Evolutionary conservation across 2,329 filamentous ascomycete genomes (phyloP), one percentile per base, ranked within the genome.

Genomic region (Gyromitra esculenta): DNA sequence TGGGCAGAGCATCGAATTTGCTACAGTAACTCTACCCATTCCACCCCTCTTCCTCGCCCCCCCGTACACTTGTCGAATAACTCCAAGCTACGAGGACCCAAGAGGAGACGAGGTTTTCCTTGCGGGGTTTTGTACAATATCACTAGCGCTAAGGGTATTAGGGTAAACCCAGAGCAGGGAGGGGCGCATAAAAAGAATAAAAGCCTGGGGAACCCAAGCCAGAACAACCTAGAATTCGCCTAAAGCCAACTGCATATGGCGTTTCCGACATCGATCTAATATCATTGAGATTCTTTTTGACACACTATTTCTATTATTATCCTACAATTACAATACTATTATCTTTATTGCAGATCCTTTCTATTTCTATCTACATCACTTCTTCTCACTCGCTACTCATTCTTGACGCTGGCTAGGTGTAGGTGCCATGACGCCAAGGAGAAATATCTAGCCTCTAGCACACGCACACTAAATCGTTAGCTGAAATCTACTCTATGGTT

Each of bases 41-140:
- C 37, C 18, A 62, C 2, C 56, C 37, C 21, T 8, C n/a, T n/a
- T 39, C 56, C 4, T 31, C 35, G 15, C 15, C 37, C 6, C n/a
- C n/a, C 57, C 57, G n/a, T 37, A 59, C 35, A 59, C 35, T 18
- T 48, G 60, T 35, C 13, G 43, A 50, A 6, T 1, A 21, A 21
- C 18, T 21, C 18, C 18, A 21, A 21, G 18, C 18, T 31, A 5
- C 13, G 18, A n/a, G 9, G 21, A 41, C 37, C 13, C 15, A 18
- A 60, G 37, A 41, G 57, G 13, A 25, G 57, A 41, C 3, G 39
- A 63, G 18, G 35, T 60, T 60, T 13, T 11, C 37, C 6, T 11
- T 54, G 59, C 59, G 59, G 60, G 60, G 60, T 64, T 64, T 64
- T 64, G 60, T 48, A 48, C 41, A 25, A 9, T 25, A 9, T 50